phyloP scores from a whole-genome alignment of 495 filamentous ascomycete genomes.

The Annulohypoxylon nitens region DNA sequence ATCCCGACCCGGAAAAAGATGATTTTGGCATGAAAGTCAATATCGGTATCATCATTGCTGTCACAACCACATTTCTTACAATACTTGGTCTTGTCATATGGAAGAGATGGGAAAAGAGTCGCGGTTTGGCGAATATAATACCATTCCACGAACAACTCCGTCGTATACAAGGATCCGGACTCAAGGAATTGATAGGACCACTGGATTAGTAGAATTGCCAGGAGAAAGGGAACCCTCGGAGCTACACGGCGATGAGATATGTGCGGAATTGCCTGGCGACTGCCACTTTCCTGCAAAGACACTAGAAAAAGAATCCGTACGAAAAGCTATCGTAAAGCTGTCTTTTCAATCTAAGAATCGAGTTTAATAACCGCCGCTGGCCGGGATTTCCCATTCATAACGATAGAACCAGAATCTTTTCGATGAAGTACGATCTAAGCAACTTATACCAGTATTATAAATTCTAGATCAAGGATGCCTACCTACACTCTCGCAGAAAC shows the following conservation, averaged over 20 bases:
- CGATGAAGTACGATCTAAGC: background rate
- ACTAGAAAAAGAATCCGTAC: background rate
- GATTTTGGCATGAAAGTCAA: background rate
- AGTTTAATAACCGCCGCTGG: background rate
- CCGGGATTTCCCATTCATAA: background rate
- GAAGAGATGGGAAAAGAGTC: background rate
- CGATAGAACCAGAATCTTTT: background rate
- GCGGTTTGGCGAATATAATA: background rate
- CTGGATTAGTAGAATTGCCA: background rate
- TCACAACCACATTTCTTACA: background rate
- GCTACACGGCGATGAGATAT: background rate
- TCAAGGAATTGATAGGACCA: background rate
- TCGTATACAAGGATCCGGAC: no score
- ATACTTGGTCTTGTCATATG: background rate
- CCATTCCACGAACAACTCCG: background rate
- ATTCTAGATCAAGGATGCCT: background rate
- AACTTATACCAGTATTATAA: background rate
- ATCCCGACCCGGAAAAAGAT: background rate
- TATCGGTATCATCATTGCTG: background rate
- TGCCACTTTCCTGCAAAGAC: background rate
- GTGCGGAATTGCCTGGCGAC: background rate
- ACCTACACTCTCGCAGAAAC: no score
- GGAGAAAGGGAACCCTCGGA: slow-evolving; percentile 5
- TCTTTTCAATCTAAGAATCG: background rate
- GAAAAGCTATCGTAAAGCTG: background rate